phyloP scores from a whole-genome alignment of 1,139 yeast genomes.

The Hyphopichia wangnamkhiaoensis region DNA sequence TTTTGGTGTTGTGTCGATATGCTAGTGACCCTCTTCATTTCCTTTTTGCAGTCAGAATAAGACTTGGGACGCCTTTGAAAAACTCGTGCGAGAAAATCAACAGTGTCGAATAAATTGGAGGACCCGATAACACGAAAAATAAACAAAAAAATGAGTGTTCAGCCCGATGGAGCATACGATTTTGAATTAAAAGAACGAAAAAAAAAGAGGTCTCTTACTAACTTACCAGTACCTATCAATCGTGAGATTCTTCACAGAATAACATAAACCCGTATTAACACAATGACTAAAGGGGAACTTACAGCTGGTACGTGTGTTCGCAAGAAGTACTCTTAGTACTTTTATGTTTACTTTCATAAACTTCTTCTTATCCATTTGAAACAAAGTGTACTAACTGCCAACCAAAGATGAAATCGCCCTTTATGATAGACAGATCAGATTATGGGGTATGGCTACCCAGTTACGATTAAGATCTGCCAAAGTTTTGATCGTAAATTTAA shows the following conservation, averaged over 20 bases:
- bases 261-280: background rate
- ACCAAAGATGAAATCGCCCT: slow-evolving; percentile 76
- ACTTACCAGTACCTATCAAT: too few species aligned
- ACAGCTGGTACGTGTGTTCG: slow-evolving; percentile 13
- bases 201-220: background rate
- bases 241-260: background rate
- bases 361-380: too few species aligned
- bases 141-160: background rate
- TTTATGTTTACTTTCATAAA: background rate
- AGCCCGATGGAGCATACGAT: too few species aligned
- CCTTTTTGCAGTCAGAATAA: too few species aligned
- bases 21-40: too few species aligned
- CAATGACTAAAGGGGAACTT: slow-evolving; percentile 8
- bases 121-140: too few species aligned
- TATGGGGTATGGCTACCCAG: slow-evolving; percentile 98
- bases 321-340: too few species aligned
- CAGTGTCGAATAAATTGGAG: too few species aligned
- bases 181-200: background rate
- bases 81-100: too few species aligned
- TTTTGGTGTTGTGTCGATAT: too few species aligned
- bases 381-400: slow-evolving; percentile 9
- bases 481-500: slow-evolving; percentile 65
- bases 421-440: slow-evolving; percentile 91
- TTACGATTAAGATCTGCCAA: slow-evolving; percentile 72
- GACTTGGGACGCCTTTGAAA: too few species aligned